A percentile compares a stretch with the other conserved stretches of the same genome.
Conservation (phyloP, 2,329 filamentous ascomycete genomes). For the Aspergillus viridinutans region DNA sequence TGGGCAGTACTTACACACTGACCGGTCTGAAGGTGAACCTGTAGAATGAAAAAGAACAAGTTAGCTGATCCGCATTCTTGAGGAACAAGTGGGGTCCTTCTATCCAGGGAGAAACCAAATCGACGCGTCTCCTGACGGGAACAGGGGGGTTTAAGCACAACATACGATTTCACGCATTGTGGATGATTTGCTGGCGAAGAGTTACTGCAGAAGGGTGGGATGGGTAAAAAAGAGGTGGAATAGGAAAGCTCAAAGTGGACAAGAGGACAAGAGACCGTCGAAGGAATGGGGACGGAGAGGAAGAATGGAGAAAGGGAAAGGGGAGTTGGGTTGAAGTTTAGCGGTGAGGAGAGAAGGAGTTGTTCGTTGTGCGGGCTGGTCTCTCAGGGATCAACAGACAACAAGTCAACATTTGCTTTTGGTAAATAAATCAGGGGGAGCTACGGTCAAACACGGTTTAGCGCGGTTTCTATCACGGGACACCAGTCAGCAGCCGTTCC, state of each 20-base stretch:
- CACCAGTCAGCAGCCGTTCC: conserved; percentile 4
- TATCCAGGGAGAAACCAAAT: conserved; percentile 28
- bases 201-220: conserved; percentile 3
- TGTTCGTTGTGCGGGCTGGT: conserved; percentile 3
- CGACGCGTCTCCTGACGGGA: conserved; percentile 25
- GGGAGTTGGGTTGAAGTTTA: not conserved
- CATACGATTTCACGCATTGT: conserved; percentile 70
- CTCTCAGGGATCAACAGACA: conserved; percentile 8
- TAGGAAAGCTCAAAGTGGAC: conserved; percentile 2
- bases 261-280: conserved; percentile 16
- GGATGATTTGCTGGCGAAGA: conserved; percentile 27
- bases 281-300: conserved; percentile 22
- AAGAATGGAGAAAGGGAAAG: conserved; percentile 2
- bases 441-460: not conserved
- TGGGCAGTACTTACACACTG: conserved; percentile 73
- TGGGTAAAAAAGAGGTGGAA: not conserved
- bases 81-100: conserved; percentile 22
- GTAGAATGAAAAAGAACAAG: conserved; percentile 37
- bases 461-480: conserved; percentile 3
- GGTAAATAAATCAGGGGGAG: not conserved
- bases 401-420: not conserved
- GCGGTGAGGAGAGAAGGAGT: not conserved
- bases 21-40: conserved; percentile 99
- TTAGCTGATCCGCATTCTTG: conserved; percentile 20
- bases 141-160: conserved; percentile 6